These are phyloP conservation scores for Solanum hybrid DNA, from an alignment of 305 asterid genomes.

Conservation along the genomic window DNA sequence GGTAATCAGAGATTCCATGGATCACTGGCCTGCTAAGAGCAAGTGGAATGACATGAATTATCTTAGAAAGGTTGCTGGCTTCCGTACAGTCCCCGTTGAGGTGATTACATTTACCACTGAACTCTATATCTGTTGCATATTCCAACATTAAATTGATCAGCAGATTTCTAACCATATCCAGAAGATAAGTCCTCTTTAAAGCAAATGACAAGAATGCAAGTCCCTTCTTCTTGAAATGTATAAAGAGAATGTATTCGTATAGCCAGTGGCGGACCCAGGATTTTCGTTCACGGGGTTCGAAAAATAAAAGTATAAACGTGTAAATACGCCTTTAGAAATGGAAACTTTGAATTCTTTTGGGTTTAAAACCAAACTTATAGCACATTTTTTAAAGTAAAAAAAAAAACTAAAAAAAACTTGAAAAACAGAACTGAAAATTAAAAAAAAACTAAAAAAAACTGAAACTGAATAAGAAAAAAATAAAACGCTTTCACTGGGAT, in stretches of 20 bases:
- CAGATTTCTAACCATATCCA: not conserved
- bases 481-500: no score
- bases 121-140: not conserved
- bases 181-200: not conserved
- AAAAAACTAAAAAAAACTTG: no score
- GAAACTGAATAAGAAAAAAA: no score
- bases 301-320: no score
- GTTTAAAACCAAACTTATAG: no score
- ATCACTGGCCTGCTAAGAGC: constrained; percentile 85
- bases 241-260: not conserved
- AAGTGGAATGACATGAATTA: constrained; percentile 80
- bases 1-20: constrained; percentile 69
- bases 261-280: no score
- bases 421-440: no score
- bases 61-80: constrained; percentile 70
- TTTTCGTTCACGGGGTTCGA: no score
- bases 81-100: constrained; percentile 88
- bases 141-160: not conserved
- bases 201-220: not conserved
- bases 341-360: no score
- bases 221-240: not conserved
- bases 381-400: no score
- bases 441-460: no score
- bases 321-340: no score
- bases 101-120: constrained; percentile 12